Conservation (phyloP, 257 asterid genomes). For the Salvia rosmarinus region DNA sequence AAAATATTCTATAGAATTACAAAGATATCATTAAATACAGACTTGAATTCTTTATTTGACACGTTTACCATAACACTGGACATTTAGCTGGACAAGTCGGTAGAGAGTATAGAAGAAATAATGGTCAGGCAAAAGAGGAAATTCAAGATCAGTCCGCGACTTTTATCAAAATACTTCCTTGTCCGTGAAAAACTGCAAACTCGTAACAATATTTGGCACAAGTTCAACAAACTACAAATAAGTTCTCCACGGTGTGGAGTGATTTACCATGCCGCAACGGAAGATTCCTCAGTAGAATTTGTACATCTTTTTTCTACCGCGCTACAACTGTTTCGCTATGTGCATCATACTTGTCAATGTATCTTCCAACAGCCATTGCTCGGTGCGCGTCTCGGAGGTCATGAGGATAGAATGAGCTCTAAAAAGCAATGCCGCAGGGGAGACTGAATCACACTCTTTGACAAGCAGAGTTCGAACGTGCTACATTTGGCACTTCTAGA, state of each 20-base stretch:
- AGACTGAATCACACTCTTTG: constrained; percentile 53
- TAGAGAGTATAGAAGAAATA: background rate
- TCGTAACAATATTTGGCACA: background rate
- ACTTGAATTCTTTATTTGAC: too few species aligned
- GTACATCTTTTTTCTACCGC: background rate
- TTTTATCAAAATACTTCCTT: background rate
- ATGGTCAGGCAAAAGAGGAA: background rate
- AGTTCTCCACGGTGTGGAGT: background rate
- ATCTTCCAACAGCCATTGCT: background rate
- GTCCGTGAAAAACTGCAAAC: too few species aligned
- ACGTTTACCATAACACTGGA: too few species aligned
- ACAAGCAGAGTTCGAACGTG: constrained; percentile 52
- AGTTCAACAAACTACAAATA: background rate
- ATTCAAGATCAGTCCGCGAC: background rate
- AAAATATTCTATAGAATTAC: too few species aligned
- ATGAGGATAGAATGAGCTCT: background rate
- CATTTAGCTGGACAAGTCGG: too few species aligned
- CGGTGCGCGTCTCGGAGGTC: background rate
- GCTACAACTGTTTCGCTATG: background rate
- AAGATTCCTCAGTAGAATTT: background rate
- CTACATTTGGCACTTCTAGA: constrained; percentile 50
- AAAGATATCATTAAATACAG: too few species aligned
- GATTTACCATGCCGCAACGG: background rate
- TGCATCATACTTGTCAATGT: background rate
- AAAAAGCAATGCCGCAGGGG: background rate